Evolutionary conservation across 768 basidiomycete genomes (phyloP), one percentile per base, ranked within the genome.

Genomic region (Russula earlei): DNA sequence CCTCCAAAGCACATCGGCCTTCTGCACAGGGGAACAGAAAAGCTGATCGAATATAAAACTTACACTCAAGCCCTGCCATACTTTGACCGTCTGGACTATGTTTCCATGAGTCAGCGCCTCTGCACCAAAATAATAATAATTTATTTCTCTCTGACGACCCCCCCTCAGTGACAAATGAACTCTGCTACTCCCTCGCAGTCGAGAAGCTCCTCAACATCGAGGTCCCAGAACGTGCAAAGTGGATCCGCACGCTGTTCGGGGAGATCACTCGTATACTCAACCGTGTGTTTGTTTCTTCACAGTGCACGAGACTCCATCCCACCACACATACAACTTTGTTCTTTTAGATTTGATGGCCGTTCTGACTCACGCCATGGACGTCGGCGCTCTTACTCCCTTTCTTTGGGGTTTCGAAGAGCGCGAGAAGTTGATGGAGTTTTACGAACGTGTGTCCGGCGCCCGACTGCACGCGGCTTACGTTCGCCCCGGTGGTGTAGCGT

Each of bases 381-480:
- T 99, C 60, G 95, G 95, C 68, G 95, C 91, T 56, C 81, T 99
- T 10, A 99, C 95, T 2, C 95, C 95, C 36, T 99, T 97, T 84
- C 77, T 99, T 29, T 99, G 95, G 93, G 95, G 95, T 64, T 98
- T 98, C 77, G 95, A 98, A 72, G 95, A 99, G 71, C 91, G 95
- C 54, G 95, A 98, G 75, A 99, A 99, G 77, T 83, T 98, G 61
- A 98, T 98, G 95, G 95, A 99, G 68, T 99, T 98, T 73, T 99
- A 99, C 70, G 95, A 99, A 73, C 92, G 95, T 54, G 95, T 98
- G 38, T 97, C 94, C 9, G 95, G 95, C 62, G 95, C 95, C 5
- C 93, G 95, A 53, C 79, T 99, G 65, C 95, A 99, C 66, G 84
- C 92, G 5, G 95, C 95, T n/a, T 99, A 97, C 69, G 87, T 97